Base-by-base conservation (phyloP, 352 stramenopile species). In the Phytophthora foliorum region DNA sequence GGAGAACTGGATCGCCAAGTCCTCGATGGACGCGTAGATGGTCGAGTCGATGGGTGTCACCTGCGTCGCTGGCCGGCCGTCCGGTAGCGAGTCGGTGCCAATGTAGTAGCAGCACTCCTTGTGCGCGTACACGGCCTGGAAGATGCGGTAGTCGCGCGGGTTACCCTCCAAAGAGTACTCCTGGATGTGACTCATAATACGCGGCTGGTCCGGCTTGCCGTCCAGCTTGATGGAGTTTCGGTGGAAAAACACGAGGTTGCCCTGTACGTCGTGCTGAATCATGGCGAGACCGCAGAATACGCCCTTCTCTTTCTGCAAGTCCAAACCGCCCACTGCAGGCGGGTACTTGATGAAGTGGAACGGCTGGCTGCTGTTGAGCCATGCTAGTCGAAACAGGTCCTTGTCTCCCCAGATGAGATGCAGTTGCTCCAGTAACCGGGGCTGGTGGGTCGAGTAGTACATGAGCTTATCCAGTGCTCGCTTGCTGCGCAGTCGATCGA, bases 41-140 rank as follows among this genome's bases (percentile, higher is more conserved):
- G 88, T 95, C n/a, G 77, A 68, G 17, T 81, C 84, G 44, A 94
- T 73, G 0, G 84, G 63, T 17, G 85, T 94, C 45, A 95, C 70
- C 46, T 90, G 79, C 0, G 86, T 92, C n/a, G 88, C 84, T 48
- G 82, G 77, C 10, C 83, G 84, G 6, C 86, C 88, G 49, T 93
- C 80, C 0, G 80, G 57, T 0, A 93, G 70, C 4, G 69, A 76
- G 52, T 93, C 71, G 6, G 86, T 93, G 46, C 88, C 86, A 49
- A 95, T 94, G 76, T 93, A 92, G 69, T 95, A 95, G 67, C 87
- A 95, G 61, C 87, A 93, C 64, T 95, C 85, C 56, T 93, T 91
- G 74, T 92, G 81, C 16, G 84, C 88, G 17, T 92, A 81, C 25
- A 93, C 85, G 16, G 85, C 86, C 63, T 95, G 86, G 57, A 92